Conservation (phyloP, 139 green algal genomes). For the Chlorella sorokiniana region DNA sequence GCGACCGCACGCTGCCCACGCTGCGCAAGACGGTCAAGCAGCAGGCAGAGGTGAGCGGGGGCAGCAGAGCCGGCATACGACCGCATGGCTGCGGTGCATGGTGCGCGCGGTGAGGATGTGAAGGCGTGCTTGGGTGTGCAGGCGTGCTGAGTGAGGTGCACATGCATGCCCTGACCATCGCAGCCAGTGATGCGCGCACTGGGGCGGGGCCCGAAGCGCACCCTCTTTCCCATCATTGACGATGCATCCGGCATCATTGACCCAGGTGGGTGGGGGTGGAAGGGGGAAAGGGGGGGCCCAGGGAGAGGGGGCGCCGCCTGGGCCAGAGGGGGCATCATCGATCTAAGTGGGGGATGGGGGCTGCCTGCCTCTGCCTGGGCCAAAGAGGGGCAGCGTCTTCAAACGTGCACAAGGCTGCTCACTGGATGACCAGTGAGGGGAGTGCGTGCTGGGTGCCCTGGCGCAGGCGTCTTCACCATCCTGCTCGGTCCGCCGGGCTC, state of each 20-base stretch:
- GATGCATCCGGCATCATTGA: slow-evolving; percentile 8
- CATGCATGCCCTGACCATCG: neutral
- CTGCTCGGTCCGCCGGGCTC: slow-evolving; percentile 57
- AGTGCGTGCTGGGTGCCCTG: neutral
- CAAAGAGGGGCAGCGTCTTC: too few relatives aligned
- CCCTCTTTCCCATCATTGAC: slow-evolving; percentile 33
- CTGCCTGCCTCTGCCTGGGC: too few relatives aligned
- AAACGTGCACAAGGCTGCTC: neutral
- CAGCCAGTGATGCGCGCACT: slow-evolving; percentile 19
- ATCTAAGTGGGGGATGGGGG: neutral
- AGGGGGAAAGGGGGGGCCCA: too few relatives aligned
- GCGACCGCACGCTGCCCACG: slow-evolving; percentile 24
- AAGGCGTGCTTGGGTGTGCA: neutral
- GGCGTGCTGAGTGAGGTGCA: neutral
- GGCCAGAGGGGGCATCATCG: neutral
- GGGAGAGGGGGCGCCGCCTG: neutral
- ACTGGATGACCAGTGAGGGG: too few relatives aligned
- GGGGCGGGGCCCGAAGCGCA: neutral
- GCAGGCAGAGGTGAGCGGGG: slow-evolving; percentile 5
- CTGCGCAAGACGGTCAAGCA: slow-evolving; percentile 20
- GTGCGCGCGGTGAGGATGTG: neutral
- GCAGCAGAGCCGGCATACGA: neutral
- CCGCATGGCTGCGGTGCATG: neutral
- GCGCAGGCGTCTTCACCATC: slow-evolving; percentile 31
- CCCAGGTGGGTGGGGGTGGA: neutral